These are phyloP conservation scores for Pythium aphanidermatum DNA, from an alignment of 352 stramenopile species.

Conservation along the genomic window DNA sequence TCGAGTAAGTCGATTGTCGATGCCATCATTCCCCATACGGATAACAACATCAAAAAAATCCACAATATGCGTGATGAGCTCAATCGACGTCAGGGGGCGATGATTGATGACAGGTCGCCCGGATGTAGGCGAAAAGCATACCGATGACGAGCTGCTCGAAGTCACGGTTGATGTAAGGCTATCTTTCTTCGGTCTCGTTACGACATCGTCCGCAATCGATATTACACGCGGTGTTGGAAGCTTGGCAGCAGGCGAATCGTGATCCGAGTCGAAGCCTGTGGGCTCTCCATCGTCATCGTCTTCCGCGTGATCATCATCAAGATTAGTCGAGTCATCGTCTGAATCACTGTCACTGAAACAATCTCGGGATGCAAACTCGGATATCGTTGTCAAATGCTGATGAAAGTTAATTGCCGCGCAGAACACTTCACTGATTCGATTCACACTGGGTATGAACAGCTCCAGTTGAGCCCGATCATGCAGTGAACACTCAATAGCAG, in stretches of 20 bases:
- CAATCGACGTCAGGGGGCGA: slow-evolving; percentile 47
- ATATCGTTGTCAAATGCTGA: slow-evolving; percentile 68
- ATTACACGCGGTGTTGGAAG: background rate
- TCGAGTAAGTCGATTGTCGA: slow-evolving; percentile 48
- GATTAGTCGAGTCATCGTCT: slow-evolving; percentile 44
- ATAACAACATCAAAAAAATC: slow-evolving; percentile 59
- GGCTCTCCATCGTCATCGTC: slow-evolving; percentile 16
- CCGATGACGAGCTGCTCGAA: background rate
- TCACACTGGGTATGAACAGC: slow-evolving; percentile 38
- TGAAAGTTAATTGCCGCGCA: slow-evolving; percentile 74
- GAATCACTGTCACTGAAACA: slow-evolving; percentile 77
- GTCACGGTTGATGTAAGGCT: slow-evolving; percentile 11
- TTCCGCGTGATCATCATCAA: slow-evolving; percentile 24
- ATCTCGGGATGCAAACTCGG: slow-evolving; percentile 58
- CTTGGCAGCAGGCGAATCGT: background rate
- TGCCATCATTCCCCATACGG: slow-evolving; percentile 48
- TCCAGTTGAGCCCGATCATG: slow-evolving; percentile 32
- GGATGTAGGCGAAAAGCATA: slow-evolving; percentile 35
- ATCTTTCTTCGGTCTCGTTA: slow-evolving; percentile 17
- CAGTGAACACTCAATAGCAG: slow-evolving; percentile 46
- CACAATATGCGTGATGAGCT: slow-evolving; percentile 61
- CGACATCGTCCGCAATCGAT: slow-evolving; percentile 10
- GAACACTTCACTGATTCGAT: slow-evolving; percentile 48
- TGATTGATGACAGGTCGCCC: slow-evolving; percentile 56
- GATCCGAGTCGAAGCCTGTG: slow-evolving; percentile 2